Evolutionary conservation across 2,329 filamentous ascomycete genomes (phyloP), one percentile per base, ranked within the genome.

Genomic region (Epichloe baconii): DNA sequence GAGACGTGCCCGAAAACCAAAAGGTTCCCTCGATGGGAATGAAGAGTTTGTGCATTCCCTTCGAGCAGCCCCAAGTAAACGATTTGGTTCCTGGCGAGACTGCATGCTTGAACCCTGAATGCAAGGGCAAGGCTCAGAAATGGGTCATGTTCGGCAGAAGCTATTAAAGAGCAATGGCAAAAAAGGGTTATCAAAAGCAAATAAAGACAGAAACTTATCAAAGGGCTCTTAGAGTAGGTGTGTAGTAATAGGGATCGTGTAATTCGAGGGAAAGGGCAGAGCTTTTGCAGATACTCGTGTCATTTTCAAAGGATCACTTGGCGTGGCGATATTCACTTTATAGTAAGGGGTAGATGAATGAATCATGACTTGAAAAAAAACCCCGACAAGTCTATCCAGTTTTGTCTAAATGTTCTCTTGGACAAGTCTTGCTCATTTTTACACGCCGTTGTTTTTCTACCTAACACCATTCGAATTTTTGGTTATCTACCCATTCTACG

Each of bases 81-180:
- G 55, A 55, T 42, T 43, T 94, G 56, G 78, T 85, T 56, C 74
- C 80, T 57, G 90, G 87, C 47, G 84, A 87, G 71, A 95, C 88
- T 53, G 90, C 93, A 71, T 98, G 93, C 66, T 76, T 91, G 61
- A 96, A 87, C 76, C 91, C 91, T 42, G 85, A 91, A 63, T 97
- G 91, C 71, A 74, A 75, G 54, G 75, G 74, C 56, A 71, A 81
- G 48, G 91, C 91, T 17, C 81, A 91, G 75, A 79, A 84, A 62
- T 97, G 88, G 85, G 86, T 87, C 68, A 85, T 96, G 83, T 97
- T 96, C 69, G 91, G 91, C 62, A 77, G 85, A 71, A 85, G 77
- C 64, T 82, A 81, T 64, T 81, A 75, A 58, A 57, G 11, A 36
- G 26, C 21, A 23, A 31, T 11, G 5, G 15, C n/a, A 49, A 31